Evolutionary conservation across 2,329 filamentous ascomycete species (phyloP), one percentile per base, ranked within the genome.

Genomic region (Pseudogymnoascus sp.): DNA sequence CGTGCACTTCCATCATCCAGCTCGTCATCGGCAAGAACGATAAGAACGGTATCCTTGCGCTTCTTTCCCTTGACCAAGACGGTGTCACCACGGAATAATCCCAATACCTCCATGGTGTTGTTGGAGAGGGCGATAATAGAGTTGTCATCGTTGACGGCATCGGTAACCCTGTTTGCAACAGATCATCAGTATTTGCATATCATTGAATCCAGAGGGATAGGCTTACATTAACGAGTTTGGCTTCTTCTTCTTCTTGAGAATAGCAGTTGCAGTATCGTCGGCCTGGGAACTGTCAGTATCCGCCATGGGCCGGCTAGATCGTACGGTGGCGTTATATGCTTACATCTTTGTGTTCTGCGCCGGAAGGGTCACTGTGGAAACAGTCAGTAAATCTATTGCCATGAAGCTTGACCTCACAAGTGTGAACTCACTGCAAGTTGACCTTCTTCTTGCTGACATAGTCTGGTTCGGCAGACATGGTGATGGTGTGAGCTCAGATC

Each of bases 221-320:
- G 77, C 88, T 77, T 83, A 96, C 92, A 99, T 96, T 77, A 99
- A 80, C 75, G 93, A 96, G 80, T 99, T 99, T 72, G 93, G 93
- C 91, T 99, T 99, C 93, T 99, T 99, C 89, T 99, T 99, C 86
- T 97, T 97, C 83, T 97, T 97, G 74, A 99, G 86, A 72, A 99
- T 99, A 70, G 95, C 95, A 54, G 95, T 99, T 62, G 95, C 86
- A 67, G 88, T 91, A 75, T 96, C 95, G 77, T 97, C 90, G 73
- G 91, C 87, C 87, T 96, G 73, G 65, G 31, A 45, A 34, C 65
- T 65, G 74, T 81, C 70, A 77, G 74, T 71, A 69, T 71, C 45
- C 10, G 45, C 65, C 65, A 64, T 62, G 42, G 64, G 62, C 61
- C 67, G 71, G 68, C 64, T 67, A 67, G 63, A 68, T 69, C 39